Base-by-base conservation (phyloP, 1,139 yeast species). In the Scheffersomyces stambukii region DNA sequence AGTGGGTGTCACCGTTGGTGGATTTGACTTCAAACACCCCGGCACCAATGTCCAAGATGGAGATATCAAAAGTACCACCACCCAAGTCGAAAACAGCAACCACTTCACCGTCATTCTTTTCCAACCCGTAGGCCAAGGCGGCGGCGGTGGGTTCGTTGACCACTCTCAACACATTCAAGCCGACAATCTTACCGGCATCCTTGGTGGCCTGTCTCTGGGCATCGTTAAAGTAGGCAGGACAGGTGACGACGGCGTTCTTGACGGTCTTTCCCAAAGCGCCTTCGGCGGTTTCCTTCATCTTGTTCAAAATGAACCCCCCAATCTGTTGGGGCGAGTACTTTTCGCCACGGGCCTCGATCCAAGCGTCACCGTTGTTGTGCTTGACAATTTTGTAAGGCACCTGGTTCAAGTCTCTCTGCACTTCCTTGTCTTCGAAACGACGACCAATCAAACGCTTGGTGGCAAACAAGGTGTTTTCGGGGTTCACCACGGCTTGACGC, bases 61-160 rank as follows among this genome's bases (percentile, higher is more conserved):
- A 82, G 54, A 82, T 77, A 75, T 82, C 93, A 54, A 82, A 83
- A 46, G 93, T 82, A 69, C 93, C 93, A 54, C 93, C 93, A 68
- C 93, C 93, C 48, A 82, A 74, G 63, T 83, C 93, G 63, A 81
- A 82, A 43, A 82, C 93, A 35, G 91, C 89, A 41, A 83, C 86
- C 41, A 79, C 79, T 59, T 76, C 48, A 52, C 82, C 81, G 41
- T 75, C 78, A 46, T 75, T 74, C 72, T 81, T 81, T 62, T 89
- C 97, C 48, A 89, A 74, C 66, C 97, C 97, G 62, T 89, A 91
- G 39, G 98, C 98, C 51, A 89, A 71, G 36, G 97, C 97, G 47
- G 97, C 98, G 41, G 98, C 97, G 46, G 98, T 89, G 55, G 97
- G 97, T 72, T 89, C 98, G 73, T 89, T 91, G 46, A 89, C 96